These are phyloP conservation scores for Inga laurina DNA, from an alignment of 306 rosid species.

Conservation along the genomic window DNA sequence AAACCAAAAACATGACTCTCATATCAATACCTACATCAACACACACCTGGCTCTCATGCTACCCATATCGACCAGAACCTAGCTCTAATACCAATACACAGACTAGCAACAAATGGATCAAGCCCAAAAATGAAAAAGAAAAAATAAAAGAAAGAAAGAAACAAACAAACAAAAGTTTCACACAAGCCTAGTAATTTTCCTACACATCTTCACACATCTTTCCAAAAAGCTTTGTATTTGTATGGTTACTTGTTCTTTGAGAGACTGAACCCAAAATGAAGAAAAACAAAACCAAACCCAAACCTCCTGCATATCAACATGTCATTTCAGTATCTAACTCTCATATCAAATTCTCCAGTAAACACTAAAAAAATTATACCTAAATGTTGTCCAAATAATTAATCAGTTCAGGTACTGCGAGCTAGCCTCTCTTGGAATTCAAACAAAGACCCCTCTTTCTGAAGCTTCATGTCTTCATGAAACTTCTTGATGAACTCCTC, in stretches of 20 bases:
- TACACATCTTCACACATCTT: neutral
- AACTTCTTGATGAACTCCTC: conserved; percentile 44
- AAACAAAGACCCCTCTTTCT: conserved; percentile 48
- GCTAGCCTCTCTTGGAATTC: conserved; percentile 50
- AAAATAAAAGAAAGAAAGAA: too few species aligned
- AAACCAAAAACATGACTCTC: too few species aligned
- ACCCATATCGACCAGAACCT: too few species aligned
- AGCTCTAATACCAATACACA: neutral
- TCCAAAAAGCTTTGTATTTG: neutral
- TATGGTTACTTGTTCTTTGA: neutral
- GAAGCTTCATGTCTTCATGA: conserved; percentile 49
- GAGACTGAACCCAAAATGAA: neutral
- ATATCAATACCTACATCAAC: too few species aligned
- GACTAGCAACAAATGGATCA: neutral
- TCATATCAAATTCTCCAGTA: neutral
- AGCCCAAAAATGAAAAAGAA: neutral
- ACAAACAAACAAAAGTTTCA: neutral
- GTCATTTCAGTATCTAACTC: neutral
- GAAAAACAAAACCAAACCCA: neutral
- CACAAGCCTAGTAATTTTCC: neutral
- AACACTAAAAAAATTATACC: neutral
- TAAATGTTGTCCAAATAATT: neutral
- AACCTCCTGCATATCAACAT: neutral
- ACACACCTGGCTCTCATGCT: too few species aligned
- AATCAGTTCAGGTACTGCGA: conserved; percentile 30